phyloP scores from a whole-genome alignment of 202 grass and related monocot species.

The Miscanthus sacchariflorus region DNA sequence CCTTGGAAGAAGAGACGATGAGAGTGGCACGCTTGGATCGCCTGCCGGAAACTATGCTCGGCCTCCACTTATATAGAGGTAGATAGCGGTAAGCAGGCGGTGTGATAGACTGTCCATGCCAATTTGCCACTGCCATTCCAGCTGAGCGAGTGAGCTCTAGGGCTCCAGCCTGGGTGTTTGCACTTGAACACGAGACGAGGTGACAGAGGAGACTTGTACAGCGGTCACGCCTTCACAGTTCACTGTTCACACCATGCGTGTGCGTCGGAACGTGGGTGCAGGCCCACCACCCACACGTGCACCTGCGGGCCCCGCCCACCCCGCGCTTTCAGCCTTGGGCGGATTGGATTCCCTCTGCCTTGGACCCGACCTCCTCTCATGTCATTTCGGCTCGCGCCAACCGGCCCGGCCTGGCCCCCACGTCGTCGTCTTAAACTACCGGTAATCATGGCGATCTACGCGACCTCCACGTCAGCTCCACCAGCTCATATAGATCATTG shows the following conservation, averaged over 20 bases:
- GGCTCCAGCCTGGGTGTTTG: neutral
- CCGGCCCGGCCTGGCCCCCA: neutral
- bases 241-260: too few species aligned
- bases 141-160: neutral
- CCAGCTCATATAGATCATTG: too few species aligned
- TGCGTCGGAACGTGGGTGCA: slow-evolving; percentile 26
- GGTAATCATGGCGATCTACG: too few species aligned
- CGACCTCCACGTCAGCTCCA: too few species aligned
- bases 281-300: slow-evolving; percentile 52
- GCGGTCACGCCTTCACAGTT: slow-evolving; percentile 6
- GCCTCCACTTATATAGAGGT: slow-evolving; percentile 24
- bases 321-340: too few species aligned
- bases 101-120: too few species aligned
- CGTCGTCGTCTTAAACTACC: too few species aligned
- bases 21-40: neutral
- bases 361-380: neutral
- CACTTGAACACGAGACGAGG: too few species aligned
- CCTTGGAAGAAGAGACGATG: too few species aligned
- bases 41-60: neutral
- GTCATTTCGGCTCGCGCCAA: neutral
- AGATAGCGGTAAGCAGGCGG: neutral
- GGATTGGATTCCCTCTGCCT: slow-evolving; percentile 37
- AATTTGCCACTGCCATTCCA: neutral
- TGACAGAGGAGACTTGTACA: too few species aligned
- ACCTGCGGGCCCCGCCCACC: neutral